Evolutionary conservation across 2,329 filamentous ascomycete species (phyloP), one percentile per base, ranked within the genome.

Genomic region (Fulvia fulva): DNA sequence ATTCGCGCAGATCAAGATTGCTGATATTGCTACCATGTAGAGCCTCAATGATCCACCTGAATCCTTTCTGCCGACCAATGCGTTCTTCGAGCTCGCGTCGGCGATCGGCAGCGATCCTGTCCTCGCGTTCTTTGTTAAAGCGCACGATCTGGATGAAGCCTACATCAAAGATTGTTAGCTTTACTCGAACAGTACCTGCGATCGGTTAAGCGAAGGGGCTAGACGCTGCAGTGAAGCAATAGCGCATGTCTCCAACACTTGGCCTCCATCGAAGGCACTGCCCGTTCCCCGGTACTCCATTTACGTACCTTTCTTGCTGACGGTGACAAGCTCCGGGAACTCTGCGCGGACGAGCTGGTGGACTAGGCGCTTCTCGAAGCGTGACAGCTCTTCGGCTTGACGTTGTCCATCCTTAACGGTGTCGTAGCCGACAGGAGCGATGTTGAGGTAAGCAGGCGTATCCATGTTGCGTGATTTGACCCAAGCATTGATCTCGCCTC

Each of bases 291-390:
- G n/a, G n/a, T n/a, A n/a, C n/a, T n/a, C n/a, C n/a, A n/a, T n/a
- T n/a, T n/a, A n/a, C n/a, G n/a, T n/a, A n/a, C n/a, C 75, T 57
- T 70, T 70, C 53, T 74, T 74, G 41, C 72, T 71, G 21, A 80
- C 64, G n/a, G 75, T 74, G 11, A 77, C 70, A 11, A 79, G 68
- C 8, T 76, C 67, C 1, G 80, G 78, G 50, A 78, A 89, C 63
- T 88, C 85, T 14, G 79, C 80, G 12, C 83, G 78, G n/a, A 89
- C 78, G 12, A 88, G 75, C 64, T 88, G 85, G 67, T 89, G 83
- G 0, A 89, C 79, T 5, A 89, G 76, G 32, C 84, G 78, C 68
- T 86, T 84, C 68, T 89, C 85, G 64, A 83, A 88, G 0, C 79
- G 77, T 59, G 79, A 84, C 25, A 86, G 68, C 51, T 73, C 70